Evolutionary conservation across 306 rosid genomes (phyloP), one percentile per base, ranked within the genome.

Genomic region (Myrica gale): DNA sequence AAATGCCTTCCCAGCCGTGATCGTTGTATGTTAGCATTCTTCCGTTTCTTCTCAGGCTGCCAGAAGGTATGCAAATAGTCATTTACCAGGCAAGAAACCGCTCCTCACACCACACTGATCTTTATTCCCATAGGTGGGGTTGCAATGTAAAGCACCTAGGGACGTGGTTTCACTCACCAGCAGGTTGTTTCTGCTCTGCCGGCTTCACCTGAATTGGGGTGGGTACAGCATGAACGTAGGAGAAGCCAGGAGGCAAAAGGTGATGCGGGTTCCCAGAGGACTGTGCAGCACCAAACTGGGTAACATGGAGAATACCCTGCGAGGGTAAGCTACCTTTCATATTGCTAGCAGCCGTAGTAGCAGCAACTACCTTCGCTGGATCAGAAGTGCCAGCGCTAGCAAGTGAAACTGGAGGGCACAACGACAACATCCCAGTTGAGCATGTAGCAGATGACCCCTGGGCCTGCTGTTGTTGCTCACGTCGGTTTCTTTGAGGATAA

Each of bases 121-220:
- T 2, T 70, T n/a, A 42, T 58, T 51, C 53, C 66, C 43, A 47
- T 73, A 46, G 17, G 73, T 63, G 51, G 53, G 69, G 66, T 78
- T 65, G 85, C 85, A 73, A 76, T 56, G 44, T 73, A 65, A 71
- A 75, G 63, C 52, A 69, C 79, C 56, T 67, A 68, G 62, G 77
- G 17, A 17, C 41, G 70, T 61, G 79, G 44, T 69, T 81, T 89
- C 85, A 94, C 92, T 92, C 98, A 81, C 93, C 97, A 0, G 96
- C 97, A 37, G 97, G 98, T 82, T 92, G 97, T 80, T 94, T 94
- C 81, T 92, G 98, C 78, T 94, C 98, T 13, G 97, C 84, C 7
- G 97, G 90, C 82, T 94, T 94, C 79, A 90, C 85, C 84, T 88
- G 98, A 75, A 90, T 92, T 7, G 87, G 84, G 9, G 89, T 52